A percentile compares a stretch with the other conserved stretches of the same genome.
Conservation (phyloP, 176 grass and related monocot genomes). For the Poa annua region DNA sequence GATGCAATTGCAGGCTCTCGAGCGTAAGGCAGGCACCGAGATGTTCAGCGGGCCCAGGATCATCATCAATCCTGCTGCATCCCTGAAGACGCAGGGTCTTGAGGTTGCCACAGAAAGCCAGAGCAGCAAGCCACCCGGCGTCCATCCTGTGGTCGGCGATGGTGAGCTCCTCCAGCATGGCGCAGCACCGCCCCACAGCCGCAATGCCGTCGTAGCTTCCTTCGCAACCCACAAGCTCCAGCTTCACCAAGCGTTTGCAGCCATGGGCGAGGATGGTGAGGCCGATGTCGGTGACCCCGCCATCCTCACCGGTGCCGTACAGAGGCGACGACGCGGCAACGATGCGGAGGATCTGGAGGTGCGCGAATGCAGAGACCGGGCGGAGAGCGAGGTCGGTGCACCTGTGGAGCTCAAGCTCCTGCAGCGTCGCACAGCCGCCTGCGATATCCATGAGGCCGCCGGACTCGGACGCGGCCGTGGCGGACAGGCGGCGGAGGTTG, state of each 20-base stretch:
- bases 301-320: constrained; percentile 47
- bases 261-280: constrained; percentile 97
- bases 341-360: constrained; percentile 87
- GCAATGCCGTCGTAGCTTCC: constrained; percentile 90
- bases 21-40: constrained; percentile 82
- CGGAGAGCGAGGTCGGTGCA: constrained; percentile 86
- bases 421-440: constrained; percentile 57
- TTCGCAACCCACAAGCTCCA: constrained; percentile 83
- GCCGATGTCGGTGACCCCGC: constrained; percentile 84
- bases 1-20: constrained; percentile 81
- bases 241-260: constrained; percentile 82
- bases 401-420: constrained; percentile 85
- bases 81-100: constrained; percentile 79
- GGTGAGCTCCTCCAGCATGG: constrained; percentile 92
- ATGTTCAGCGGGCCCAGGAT: constrained; percentile 78
- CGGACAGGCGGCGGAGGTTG: constrained; percentile 65
- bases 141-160: constrained; percentile 82
- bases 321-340: constrained; percentile 58
- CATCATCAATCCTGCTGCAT: constrained; percentile 71
- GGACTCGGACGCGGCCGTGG: constrained; percentile 63
- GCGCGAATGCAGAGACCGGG: constrained; percentile 80
- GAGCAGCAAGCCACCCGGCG: constrained; percentile 70
- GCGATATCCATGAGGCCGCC: constrained; percentile 72
- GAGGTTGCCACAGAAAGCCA: constrained; percentile 88
- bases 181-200: constrained; percentile 82